Percentiles rank a stretch among this genome's conserved stretches.
Conservation (phyloP, 140 eudicot genomes). For the Ambrosia hybrid region DNA sequence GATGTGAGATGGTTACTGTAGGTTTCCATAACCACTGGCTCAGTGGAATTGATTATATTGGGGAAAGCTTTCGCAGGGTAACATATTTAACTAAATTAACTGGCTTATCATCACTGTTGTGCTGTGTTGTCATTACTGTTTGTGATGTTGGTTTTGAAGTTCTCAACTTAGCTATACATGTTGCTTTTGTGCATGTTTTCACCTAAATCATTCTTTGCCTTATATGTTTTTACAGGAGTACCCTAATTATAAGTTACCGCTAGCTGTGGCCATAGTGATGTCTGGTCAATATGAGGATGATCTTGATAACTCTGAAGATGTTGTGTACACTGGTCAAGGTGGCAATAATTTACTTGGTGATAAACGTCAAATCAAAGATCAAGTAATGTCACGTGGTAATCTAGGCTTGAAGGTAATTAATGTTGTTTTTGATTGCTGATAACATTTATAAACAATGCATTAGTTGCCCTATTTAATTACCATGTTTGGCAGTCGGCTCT, state of each 20-base stretch:
- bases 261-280: slow-evolving; percentile 74
- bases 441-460: not conserved
- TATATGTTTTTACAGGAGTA: slow-evolving; percentile 37
- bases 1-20: slow-evolving; percentile 92
- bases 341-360: slow-evolving; percentile 78
- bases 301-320: slow-evolving; percentile 70
- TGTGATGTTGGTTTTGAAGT: not conserved
- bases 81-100: not conserved
- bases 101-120: slow-evolving; percentile 13
- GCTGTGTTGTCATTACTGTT: not conserved
- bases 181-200: slow-evolving; percentile 10
- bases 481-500: too few relatives aligned
- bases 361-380: slow-evolving; percentile 76
- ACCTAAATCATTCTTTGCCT: not conserved
- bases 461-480: not conserved
- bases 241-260: slow-evolving; percentile 48
- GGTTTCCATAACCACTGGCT: slow-evolving; percentile 97
- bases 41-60: slow-evolving; percentile 76
- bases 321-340: slow-evolving; percentile 96
- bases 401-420: slow-evolving; percentile 70
- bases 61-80: slow-evolving; percentile 34
- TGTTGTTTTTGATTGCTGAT: not conserved
- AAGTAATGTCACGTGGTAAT: slow-evolving; percentile 74
- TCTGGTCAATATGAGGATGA: slow-evolving; percentile 98
- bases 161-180: not conserved